Evolutionary conservation across 2,329 filamentous ascomycete species (phyloP).

Genomic region (Colletotrichum navitas): DNA sequence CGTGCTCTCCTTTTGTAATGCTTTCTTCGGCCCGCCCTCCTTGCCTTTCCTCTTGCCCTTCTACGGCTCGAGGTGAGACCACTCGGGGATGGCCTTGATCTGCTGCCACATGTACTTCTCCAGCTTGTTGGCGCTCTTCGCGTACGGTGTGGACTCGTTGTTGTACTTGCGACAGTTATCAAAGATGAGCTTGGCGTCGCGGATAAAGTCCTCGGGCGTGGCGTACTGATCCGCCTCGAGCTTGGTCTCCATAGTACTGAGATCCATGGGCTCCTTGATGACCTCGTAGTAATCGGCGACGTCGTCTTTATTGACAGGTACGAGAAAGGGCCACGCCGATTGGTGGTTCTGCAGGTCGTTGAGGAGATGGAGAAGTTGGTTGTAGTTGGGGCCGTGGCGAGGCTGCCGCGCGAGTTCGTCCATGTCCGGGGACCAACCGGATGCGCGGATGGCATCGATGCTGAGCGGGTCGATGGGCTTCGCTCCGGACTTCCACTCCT

Average conservation of each 20-base stretch:
- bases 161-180: conserved; percentile 97
- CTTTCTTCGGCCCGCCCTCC: conserved; percentile 10
- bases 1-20: background rate
- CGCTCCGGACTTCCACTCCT: conserved; percentile 84
- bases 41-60: conserved; percentile 44
- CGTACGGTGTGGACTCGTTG: conserved; percentile 93
- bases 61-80: conserved; percentile 75
- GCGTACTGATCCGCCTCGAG: conserved; percentile 94
- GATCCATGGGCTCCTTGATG: conserved; percentile 97
- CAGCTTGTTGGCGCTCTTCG: conserved; percentile 93
- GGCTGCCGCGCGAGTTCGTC: conserved; percentile 95
- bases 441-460: conserved; percentile 89
- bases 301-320: conserved; percentile 94
- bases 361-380: conserved; percentile 89
- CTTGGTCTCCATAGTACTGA: conserved; percentile 95
- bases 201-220: conserved; percentile 91
- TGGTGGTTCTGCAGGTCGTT: conserved; percentile 96
- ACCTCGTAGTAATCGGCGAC: conserved; percentile 99
- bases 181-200: conserved; percentile 89
- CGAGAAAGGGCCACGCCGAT: conserved; percentile 93
- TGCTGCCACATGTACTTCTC: conserved; percentile 96
- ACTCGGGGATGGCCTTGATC: conserved; percentile 92
- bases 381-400: conserved; percentile 96
- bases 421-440: conserved; percentile 98
- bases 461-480: conserved; percentile 84